These are phyloP conservation scores for Huntiella bhutanensis DNA, from an alignment of 2,329 filamentous ascomycete genomes.

Conservation along the genomic window DNA sequence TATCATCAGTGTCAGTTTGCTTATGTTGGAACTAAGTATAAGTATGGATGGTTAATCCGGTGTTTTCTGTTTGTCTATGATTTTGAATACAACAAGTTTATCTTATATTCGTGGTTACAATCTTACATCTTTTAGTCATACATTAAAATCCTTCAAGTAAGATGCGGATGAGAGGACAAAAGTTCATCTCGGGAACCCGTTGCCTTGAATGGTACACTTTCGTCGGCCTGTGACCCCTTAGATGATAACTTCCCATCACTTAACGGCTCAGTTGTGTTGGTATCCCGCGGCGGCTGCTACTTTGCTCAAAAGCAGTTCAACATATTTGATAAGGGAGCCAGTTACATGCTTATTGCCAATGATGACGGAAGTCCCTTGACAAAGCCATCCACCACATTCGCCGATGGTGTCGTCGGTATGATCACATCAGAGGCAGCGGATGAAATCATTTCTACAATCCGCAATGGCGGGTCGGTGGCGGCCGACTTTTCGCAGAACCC, in stretches of 20 bases:
- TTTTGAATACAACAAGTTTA: too few species aligned
- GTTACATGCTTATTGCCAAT: slow-evolving; percentile 44
- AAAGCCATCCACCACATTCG: slow-evolving; percentile 10
- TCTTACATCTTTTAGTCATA: too few species aligned
- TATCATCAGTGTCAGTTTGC: too few species aligned
- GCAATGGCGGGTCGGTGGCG: slow-evolving; percentile 19
- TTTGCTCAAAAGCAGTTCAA: slow-evolving; percentile 35
- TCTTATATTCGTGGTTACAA: too few species aligned
- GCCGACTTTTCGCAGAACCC: slow-evolving; percentile 20
- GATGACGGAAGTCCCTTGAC: slow-evolving; percentile 18
- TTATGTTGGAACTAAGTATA: too few species aligned
- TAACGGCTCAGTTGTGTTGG: slow-evolving; percentile 35
- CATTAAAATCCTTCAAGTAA: too few species aligned
- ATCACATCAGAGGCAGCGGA: slow-evolving; percentile 23
- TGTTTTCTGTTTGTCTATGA: too few species aligned
- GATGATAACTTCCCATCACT: slow-evolving; percentile 17
- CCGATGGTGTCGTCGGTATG: slow-evolving; percentile 19
- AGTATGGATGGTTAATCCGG: too few species aligned
- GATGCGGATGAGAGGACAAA: too few species aligned
- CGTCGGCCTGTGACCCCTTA: neutral
- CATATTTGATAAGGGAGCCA: slow-evolving; percentile 33
- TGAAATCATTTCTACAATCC: slow-evolving; percentile 15
- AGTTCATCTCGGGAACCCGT: too few species aligned
- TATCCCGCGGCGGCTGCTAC: slow-evolving; percentile 38
- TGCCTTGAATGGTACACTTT: neutral